Evolutionary conservation across 2,329 filamentous ascomycete genomes (phyloP).

Genomic region (Bipolaris sorokiniana): DNA sequence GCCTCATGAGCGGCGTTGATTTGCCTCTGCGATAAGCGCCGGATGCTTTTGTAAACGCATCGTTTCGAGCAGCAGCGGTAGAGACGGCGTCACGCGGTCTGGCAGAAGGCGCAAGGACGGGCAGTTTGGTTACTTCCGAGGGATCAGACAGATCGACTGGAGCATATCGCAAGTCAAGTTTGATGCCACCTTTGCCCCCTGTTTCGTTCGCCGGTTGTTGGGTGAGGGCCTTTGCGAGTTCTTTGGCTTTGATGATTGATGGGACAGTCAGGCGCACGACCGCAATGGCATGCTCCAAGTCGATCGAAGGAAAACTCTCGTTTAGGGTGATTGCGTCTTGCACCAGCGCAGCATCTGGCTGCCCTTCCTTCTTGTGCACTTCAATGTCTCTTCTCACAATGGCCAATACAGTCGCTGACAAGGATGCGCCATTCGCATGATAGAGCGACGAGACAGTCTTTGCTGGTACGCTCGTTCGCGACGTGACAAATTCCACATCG

Average conservation of each 20-base stretch:
- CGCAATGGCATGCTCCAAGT: constrained; percentile 56
- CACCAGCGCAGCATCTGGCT: constrained; percentile 53
- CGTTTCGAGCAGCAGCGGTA: constrained; percentile 55
- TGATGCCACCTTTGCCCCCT: constrained; percentile 49
- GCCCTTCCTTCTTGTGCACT: constrained; percentile 40
- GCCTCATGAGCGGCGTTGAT: constrained; percentile 73
- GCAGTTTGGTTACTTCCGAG: constrained; percentile 36
- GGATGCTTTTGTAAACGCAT: constrained; percentile 64
- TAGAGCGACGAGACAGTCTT: constrained; percentile 63
- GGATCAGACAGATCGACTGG: constrained; percentile 49
- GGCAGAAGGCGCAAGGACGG: constrained; percentile 36
- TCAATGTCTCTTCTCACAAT: constrained; percentile 59
- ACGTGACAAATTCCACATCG: constrained; percentile 67
- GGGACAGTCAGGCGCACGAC: constrained; percentile 64
- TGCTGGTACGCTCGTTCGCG: constrained; percentile 56
- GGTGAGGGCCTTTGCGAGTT: constrained; percentile 63
- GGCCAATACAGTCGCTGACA: constrained; percentile 61
- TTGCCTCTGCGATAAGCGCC: constrained; percentile 65
- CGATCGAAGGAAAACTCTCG: constrained; percentile 61
- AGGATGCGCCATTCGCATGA: constrained; percentile 62
- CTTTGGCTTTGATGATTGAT: constrained; percentile 63
- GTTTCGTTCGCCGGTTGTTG: constrained; percentile 41
- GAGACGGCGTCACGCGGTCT: constrained; percentile 49
- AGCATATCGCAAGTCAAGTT: constrained; percentile 57
- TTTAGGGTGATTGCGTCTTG: constrained; percentile 61